These are phyloP conservation scores for Melanomma pulvis-pyrius DNA, from an alignment of 495 filamentous ascomycete species.

Conservation along the genomic window DNA sequence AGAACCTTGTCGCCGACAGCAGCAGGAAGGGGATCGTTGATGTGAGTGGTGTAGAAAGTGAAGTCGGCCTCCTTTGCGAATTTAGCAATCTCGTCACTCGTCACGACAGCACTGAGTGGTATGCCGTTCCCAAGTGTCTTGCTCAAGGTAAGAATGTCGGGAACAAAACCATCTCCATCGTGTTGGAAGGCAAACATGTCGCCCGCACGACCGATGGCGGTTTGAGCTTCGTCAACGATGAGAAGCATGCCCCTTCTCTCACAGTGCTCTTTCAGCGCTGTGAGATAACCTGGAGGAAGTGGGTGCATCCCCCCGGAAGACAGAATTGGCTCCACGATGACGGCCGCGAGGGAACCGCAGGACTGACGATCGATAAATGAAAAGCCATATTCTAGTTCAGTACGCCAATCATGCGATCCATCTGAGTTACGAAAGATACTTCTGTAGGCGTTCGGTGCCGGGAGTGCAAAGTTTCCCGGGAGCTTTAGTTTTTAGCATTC, in stretches of 20 bases:
- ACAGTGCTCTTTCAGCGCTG: slow-evolving; percentile 52
- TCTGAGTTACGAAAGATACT: slow-evolving; percentile 54
- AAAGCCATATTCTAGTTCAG: slow-evolving; percentile 60
- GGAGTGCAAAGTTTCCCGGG: slow-evolving; percentile 52
- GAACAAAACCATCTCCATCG: slow-evolving; percentile 51
- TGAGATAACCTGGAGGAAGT: slow-evolving; percentile 53
- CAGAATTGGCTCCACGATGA: slow-evolving; percentile 59
- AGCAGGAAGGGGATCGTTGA: slow-evolving; percentile 59
- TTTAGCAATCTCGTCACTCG: slow-evolving; percentile 52
- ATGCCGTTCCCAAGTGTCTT: slow-evolving; percentile 61
- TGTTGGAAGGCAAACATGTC: slow-evolving; percentile 56
- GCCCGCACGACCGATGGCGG: slow-evolving; percentile 56
- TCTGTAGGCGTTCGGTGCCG: slow-evolving; percentile 58
- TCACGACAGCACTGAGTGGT: slow-evolving; percentile 56
- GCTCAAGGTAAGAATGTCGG: slow-evolving; percentile 57
- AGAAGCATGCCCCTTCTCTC: slow-evolving; percentile 56
- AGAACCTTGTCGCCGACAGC: slow-evolving; percentile 60
- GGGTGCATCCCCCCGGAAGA: slow-evolving; percentile 55
- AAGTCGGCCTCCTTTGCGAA: slow-evolving; percentile 46
- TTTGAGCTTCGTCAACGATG: slow-evolving; percentile 61
- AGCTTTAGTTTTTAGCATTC: slow-evolving; percentile 14
- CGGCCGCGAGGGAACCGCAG: slow-evolving; percentile 59
- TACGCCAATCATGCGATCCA: slow-evolving; percentile 60
- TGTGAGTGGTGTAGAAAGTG: slow-evolving; percentile 52
- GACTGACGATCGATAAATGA: slow-evolving; percentile 55